Percentiles rank a stretch among this genome's conserved stretches.
phyloP scores from a whole-genome alignment of 768 basidiomycete species.

The Lactifluus echinatus region DNA sequence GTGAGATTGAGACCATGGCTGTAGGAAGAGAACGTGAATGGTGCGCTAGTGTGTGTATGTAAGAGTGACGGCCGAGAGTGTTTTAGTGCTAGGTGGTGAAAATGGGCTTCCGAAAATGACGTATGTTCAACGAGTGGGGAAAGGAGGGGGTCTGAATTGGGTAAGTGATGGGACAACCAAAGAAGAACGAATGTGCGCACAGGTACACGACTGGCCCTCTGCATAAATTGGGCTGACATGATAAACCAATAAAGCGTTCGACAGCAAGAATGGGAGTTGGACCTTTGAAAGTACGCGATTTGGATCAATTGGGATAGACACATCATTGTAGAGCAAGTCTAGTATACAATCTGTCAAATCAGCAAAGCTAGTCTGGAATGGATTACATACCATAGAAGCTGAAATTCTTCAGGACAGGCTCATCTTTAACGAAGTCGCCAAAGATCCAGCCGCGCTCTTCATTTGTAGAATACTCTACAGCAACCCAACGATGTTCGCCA shows the following conservation, averaged over 20 bases:
- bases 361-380: conserved; percentile 13
- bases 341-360: conserved; percentile 1
- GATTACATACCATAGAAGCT: conserved; percentile 38
- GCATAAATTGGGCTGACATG: conserved; percentile 33
- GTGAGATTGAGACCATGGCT: conserved; percentile 42
- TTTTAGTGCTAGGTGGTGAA: conserved; percentile 40
- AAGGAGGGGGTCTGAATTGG: conserved; percentile 41
- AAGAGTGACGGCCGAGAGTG: conserved; percentile 39
- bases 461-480: conserved; percentile 41
- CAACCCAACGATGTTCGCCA: conserved; percentile 37
- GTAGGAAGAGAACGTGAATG: conserved; percentile 40
- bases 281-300: conserved; percentile 37
- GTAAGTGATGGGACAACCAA: not conserved
- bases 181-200: conserved; percentile 18
- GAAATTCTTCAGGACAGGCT: conserved; percentile 28
- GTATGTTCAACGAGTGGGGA: conserved; percentile 60
- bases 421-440: conserved; percentile 40
- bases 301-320: conserved; percentile 28
- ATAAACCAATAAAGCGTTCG: conserved; percentile 60
- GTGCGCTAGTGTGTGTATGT: conserved; percentile 61
- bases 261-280: conserved; percentile 46
- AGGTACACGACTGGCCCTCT: conserved; percentile 24
- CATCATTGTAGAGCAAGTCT: conserved; percentile 11
- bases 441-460: conserved; percentile 54
- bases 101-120: conserved; percentile 65